Base-by-base conservation (phyloP, 371 early-diverging fungal species). In the Zopfochytrium polystomum region DNA sequence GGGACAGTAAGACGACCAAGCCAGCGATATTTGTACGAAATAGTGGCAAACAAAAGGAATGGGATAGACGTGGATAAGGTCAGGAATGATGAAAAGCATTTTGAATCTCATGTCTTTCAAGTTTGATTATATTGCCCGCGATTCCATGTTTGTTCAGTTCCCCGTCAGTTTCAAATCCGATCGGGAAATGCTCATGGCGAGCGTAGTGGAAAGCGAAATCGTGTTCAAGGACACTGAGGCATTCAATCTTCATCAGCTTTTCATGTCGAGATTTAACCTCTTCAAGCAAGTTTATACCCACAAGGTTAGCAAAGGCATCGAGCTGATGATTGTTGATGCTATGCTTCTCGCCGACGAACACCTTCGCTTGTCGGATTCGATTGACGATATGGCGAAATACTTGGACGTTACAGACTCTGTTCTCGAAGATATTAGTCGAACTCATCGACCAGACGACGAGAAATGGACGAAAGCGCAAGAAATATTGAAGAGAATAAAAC, bases 1-100 rank as follows among this genome's bases (percentile, higher is more conserved):
- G 51, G 46, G 42, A 58, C 68, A 52, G 63, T 66, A n/a, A 55
- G 65, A 55, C 43, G 38, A 15, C 47, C 34, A 23, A 50, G 62
- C 1, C 54, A 56, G 30, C 70, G 74, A 38, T 98, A 91, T 63
- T 63, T 96, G 50, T 96, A 92, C 78, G 93, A 98, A 59, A 93
- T 98, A 62, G 97, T 98, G 0, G 90, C 95, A 35, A 98, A 98
- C 78, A 88, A 93, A 69, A 79, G 87, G 54, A 96, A 91, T 64
- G 87, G 88, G 30, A 81, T 96, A 23, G 98, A 98, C 70, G 97
- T 96, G 18, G 98, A 98, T 74, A 95, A 95, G 70, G 76, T 76
- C n/a, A 25, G 7, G n/a, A 11, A 3, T 20, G 44, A 34, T 4
- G 26, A 26, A 44, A 7, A 32, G 11, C 35, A 11, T 13, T 29